A percentile compares a stretch with the other conserved stretches of the same genome.
These are phyloP conservation scores for Ganoderma leucocontextum DNA, from an alignment of 1,284 basidiomycete species.

Conservation along the genomic window DNA sequence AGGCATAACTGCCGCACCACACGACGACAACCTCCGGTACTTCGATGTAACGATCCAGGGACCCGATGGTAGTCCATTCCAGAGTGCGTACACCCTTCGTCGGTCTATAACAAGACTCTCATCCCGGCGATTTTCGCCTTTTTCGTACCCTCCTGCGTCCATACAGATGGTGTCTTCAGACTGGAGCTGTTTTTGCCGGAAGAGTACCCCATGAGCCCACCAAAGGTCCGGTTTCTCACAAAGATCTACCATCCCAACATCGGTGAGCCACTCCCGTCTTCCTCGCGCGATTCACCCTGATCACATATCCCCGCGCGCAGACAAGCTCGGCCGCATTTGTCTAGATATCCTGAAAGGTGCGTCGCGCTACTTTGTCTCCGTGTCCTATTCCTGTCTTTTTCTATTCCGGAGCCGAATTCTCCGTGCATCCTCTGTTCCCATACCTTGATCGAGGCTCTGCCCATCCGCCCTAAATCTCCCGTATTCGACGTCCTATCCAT, in stretches of 20 bases:
- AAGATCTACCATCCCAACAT: slow-evolving; percentile 99
- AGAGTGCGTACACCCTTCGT: slow-evolving; percentile 65
- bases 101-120: neutral
- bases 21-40: slow-evolving; percentile 98
- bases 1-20: slow-evolving; percentile 92
- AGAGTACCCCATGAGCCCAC: slow-evolving; percentile 99
- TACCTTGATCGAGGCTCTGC: neutral
- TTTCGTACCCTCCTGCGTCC: slow-evolving; percentile 7
- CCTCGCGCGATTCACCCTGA: neutral
- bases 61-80: slow-evolving; percentile 93
- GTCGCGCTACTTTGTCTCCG: slow-evolving; percentile 25
- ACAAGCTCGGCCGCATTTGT: slow-evolving; percentile 98
- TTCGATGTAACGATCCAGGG: slow-evolving; percentile 98
- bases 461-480: neutral
- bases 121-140: neutral
- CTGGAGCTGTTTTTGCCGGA: slow-evolving; percentile 98
- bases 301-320: slow-evolving; percentile 50
- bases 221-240: slow-evolving; percentile 98
- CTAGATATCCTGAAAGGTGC: slow-evolving; percentile 95
- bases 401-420: neutral
- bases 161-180: slow-evolving; percentile 90
- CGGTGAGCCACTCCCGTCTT: slow-evolving; percentile 60
- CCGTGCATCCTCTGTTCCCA: neutral
- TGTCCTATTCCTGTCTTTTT: neutral
- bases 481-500: neutral